Evolutionary conservation across 148 eudicot species (phyloP).

Genomic region (Chenopodium album): DNA sequence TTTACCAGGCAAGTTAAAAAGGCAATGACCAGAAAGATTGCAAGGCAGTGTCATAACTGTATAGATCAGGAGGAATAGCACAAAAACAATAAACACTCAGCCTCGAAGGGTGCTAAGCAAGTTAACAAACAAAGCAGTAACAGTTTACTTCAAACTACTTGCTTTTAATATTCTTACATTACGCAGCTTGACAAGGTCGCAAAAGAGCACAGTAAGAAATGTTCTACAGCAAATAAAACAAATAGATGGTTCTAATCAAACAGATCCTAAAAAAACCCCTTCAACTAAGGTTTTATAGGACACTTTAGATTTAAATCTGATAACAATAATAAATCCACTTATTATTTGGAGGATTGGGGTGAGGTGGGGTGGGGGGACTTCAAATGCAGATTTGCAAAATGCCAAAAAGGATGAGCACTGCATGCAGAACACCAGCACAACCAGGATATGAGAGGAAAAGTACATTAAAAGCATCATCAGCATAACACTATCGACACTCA

Average conservation of each 20-base stretch:
- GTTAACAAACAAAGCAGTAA: not conserved
- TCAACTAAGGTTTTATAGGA: not conserved
- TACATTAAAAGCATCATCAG: conserved; percentile 9
- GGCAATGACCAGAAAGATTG: not conserved
- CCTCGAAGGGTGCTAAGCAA: not conserved
- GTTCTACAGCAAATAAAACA: not conserved
- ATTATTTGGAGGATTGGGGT: not conserved
- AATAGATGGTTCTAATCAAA: not conserved
- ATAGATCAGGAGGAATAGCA: not conserved
- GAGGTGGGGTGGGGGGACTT: not conserved
- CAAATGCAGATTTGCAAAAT: not conserved
- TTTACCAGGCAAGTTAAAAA: not conserved
- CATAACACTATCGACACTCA: conserved; percentile 33
- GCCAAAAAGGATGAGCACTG: not conserved
- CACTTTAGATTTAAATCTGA: not conserved
- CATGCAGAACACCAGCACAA: not conserved
- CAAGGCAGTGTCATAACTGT: not conserved
- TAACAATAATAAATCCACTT: not conserved
- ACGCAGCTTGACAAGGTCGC: not conserved
- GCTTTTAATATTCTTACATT: not conserved
- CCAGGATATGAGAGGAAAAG: not conserved
- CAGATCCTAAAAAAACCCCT: not conserved
- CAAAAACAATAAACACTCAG: not conserved
- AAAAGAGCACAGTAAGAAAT: not conserved
- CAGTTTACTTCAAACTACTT: not conserved